phyloP scores from a whole-genome alignment of 2,329 filamentous ascomycete genomes.

The Gremmenia infestans region DNA sequence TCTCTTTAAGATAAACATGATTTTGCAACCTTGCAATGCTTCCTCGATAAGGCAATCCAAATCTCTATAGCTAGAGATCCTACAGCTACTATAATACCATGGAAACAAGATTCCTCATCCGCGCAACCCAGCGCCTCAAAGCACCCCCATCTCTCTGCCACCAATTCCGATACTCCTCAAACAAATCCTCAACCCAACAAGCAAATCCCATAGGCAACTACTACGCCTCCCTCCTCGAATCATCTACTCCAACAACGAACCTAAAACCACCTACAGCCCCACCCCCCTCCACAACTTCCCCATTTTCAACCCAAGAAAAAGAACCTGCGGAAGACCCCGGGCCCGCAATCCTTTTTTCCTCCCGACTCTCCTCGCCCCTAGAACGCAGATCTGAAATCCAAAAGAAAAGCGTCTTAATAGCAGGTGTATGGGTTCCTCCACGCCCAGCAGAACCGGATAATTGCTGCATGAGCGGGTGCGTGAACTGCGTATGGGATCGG shows the following conservation, averaged over 20 bases:
- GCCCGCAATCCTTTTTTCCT: conserved; percentile 74
- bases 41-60: conserved; percentile 15
- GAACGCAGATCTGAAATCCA: conserved; percentile 59
- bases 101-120: conserved; percentile 25
- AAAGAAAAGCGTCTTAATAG: conserved; percentile 58
- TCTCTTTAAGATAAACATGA: not conserved
- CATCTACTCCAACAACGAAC: conserved; percentile 31
- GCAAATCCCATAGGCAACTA: conserved; percentile 50
- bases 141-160: conserved; percentile 9
- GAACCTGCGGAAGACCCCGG: conserved; percentile 28
- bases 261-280: conserved; percentile 20
- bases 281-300: conserved; percentile 8
- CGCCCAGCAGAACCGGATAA: conserved; percentile 88
- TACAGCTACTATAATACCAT: conserved; percentile 11
- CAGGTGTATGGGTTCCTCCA: conserved; percentile 78
- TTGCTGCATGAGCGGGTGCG: conserved; percentile 98
- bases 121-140: conserved; percentile 19
- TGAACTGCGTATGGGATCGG: conserved; percentile 93
- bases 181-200: conserved; percentile 24
- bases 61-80: not conserved
- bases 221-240: conserved; percentile 52
- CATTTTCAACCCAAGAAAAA: conserved; percentile 8
- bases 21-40: conserved; percentile 15
- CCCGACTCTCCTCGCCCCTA: conserved; percentile 67
- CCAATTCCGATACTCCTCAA: conserved; percentile 10